Conservation (phyloP, 2,329 filamentous ascomycete species). For the Lasiodiplodia sp. region DNA sequence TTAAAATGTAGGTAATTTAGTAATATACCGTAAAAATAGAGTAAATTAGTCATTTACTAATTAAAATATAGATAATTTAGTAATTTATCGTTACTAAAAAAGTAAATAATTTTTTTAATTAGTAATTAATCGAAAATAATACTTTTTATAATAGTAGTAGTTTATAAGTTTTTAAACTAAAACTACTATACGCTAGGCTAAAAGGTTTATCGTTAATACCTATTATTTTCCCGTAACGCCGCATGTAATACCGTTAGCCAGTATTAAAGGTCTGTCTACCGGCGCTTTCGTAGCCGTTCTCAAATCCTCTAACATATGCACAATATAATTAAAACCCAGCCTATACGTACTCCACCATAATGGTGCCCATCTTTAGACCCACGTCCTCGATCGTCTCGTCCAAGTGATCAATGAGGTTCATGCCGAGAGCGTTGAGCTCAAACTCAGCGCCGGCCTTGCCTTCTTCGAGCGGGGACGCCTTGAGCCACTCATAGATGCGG, state of each 20-base stretch:
- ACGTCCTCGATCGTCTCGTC: slow-evolving; percentile 79
- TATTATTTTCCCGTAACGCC: slow-evolving; percentile 8
- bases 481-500: slow-evolving; percentile 95
- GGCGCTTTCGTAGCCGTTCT: neutral
- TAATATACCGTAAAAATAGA: no score
- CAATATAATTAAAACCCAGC: neutral
- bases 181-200: neutral
- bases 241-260: slow-evolving; percentile 7
- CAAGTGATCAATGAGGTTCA: slow-evolving; percentile 80
- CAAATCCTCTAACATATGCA: slow-evolving; percentile 1
- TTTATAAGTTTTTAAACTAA: neutral
- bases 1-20: no score
- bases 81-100: no score
- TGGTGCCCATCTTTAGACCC: slow-evolving; percentile 87
- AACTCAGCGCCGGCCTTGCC: slow-evolving; percentile 81
- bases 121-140: no score
- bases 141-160: no score
- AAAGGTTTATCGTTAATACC: neutral
- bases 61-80: no score
- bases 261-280: neutral
- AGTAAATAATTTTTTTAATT: no score
- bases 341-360: slow-evolving; percentile 85
- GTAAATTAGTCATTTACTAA: no score
- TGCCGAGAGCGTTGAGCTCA: slow-evolving; percentile 87
- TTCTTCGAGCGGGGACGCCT: slow-evolving; percentile 83